Evolutionary conservation across 352 stramenopile species (phyloP).

Genomic region (Phytopythium boreale): DNA sequence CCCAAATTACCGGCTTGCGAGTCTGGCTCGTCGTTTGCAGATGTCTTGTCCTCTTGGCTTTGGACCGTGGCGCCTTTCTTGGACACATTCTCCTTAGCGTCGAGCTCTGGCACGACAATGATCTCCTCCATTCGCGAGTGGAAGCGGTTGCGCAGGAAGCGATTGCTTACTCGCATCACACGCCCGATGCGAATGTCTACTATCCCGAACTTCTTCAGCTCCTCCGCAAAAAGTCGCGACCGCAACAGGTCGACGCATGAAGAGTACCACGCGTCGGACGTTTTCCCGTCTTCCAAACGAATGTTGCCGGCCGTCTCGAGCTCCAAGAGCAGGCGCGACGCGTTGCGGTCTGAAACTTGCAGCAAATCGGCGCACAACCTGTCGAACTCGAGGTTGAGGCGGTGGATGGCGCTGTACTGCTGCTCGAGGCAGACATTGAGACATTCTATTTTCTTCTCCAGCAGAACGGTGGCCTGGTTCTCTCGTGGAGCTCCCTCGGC

Average conservation of each 20-base stretch:
- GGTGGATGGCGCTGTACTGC: conserved; percentile 35
- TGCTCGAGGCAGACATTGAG: conserved; percentile 36
- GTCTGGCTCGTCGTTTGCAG: neutral
- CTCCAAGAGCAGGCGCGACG: conserved; percentile 82
- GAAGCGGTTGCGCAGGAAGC: conserved; percentile 86
- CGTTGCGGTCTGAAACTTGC: conserved; percentile 55
- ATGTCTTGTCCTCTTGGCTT: conserved; percentile 15
- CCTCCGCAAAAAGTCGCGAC: conserved; percentile 55
- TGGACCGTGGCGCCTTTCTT: conserved; percentile 72
- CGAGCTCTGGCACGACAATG: conserved; percentile 44
- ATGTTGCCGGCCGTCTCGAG: conserved; percentile 91
- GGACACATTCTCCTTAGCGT: conserved; percentile 77
- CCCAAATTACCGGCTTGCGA: conserved; percentile 8
- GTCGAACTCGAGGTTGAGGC: conserved; percentile 69
- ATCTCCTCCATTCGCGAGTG: conserved; percentile 80
- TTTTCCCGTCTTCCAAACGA: conserved; percentile 84
- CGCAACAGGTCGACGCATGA: conserved; percentile 84
- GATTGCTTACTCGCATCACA: conserved; percentile 89
- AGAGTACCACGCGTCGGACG: conserved; percentile 77
- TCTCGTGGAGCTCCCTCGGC: conserved; percentile 9
- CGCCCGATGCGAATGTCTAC: conserved; percentile 68
- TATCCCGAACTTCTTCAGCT: conserved; percentile 56
- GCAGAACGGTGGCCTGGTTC: conserved; percentile 12
- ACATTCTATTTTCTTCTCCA: conserved; percentile 42
- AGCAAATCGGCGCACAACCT: conserved; percentile 29